Evolutionary conservation across 225 moss, liverwort and hornwort species (phyloP), one percentile per base, ranked within the genome.

Genomic region (Pleurozium schreberi): DNA sequence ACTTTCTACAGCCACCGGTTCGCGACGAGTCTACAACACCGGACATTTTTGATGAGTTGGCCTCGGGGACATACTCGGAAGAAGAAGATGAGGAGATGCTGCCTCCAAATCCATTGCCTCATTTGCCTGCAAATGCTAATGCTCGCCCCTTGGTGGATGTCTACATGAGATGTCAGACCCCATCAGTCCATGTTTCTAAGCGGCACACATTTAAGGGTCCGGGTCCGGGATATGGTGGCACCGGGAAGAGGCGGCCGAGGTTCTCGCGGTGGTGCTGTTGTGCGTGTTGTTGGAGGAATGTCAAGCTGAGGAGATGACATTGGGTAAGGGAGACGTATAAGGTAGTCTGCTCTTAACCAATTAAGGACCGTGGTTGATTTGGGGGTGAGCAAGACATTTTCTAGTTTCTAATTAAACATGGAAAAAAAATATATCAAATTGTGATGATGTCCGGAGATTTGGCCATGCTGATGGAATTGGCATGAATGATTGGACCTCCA

Each of bases 231-330:
- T 36, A 14, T 4, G 20, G 34, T 57, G 80, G 20, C 1, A 49
- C 30, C 26, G n/a, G n/a, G n/a, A 81, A 78, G 85, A 90, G 33
- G 33, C 21, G 0, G 21, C 40, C 43, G 1, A 70, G 34, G 75
- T 85, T 87, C 5, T 92, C 47, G 87, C 42, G 31, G 45, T 38
- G 76, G 74, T 93, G 89, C 18, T 89, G 90, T 83, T 92, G 86
- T 50, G 3, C 22, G 7, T 93, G 93, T 88, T 89, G 92, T 89
- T 50, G 92, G 88, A 86, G 83, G 78, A 68, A 76, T 26, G 61
- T 34, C 2, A 9, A 87, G 31, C 5, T 65, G 5, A 61, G 52
- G 87, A 75, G 58, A 53, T 89, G 68, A 85, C 3, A 28, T 3
- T 71, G 21, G 49, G 11, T 33, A 33, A 69, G 22, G n/a, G n/a